These are phyloP conservation scores for Boletellus ananas DNA, from an alignment of 768 basidiomycete genomes.

Conservation along the genomic window DNA sequence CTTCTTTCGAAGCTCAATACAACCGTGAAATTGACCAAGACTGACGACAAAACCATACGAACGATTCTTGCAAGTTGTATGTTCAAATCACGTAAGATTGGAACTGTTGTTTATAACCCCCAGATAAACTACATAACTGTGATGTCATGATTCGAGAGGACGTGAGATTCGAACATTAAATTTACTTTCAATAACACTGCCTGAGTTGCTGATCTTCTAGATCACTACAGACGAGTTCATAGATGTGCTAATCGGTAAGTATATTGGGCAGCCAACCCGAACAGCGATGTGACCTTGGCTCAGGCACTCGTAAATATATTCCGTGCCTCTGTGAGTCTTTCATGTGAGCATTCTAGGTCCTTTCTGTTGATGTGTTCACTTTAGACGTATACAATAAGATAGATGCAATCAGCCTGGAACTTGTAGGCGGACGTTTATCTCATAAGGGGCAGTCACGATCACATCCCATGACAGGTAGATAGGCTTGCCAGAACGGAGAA, in stretches of 20 bases:
- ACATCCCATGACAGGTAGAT: slow-evolving; percentile 47
- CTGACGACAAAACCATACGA: slow-evolving; percentile 92
- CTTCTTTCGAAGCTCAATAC: slow-evolving; percentile 58
- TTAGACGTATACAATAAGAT: slow-evolving; percentile 96
- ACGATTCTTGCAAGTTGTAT: slow-evolving; percentile 86
- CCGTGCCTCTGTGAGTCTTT: slow-evolving; percentile 76
- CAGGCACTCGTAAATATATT: slow-evolving; percentile 91
- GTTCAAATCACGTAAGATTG: slow-evolving; percentile 19
- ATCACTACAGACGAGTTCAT: slow-evolving; percentile 97
- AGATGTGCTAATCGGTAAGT: slow-evolving; percentile 87
- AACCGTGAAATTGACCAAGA: slow-evolving; percentile 91
- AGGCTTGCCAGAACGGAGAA: slow-evolving; percentile 77
- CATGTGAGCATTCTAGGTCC: background rate
- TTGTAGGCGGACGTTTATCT: slow-evolving; percentile 24
- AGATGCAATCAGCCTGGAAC: slow-evolving; percentile 81
- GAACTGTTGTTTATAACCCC: slow-evolving; percentile 5
- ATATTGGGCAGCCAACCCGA: background rate
- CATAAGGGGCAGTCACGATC: background rate
- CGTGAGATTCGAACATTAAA: slow-evolving; percentile 39
- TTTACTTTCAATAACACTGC: slow-evolving; percentile 2
- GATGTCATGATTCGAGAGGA: slow-evolving; percentile 99
- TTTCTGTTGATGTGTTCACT: background rate
- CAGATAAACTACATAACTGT: slow-evolving; percentile 89
- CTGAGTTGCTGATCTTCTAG: slow-evolving; percentile 37
- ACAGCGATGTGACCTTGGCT: background rate